These are phyloP conservation scores for Globisporangium abappressorium DNA, from an alignment of 352 stramenopile genomes.

Conservation along the genomic window DNA sequence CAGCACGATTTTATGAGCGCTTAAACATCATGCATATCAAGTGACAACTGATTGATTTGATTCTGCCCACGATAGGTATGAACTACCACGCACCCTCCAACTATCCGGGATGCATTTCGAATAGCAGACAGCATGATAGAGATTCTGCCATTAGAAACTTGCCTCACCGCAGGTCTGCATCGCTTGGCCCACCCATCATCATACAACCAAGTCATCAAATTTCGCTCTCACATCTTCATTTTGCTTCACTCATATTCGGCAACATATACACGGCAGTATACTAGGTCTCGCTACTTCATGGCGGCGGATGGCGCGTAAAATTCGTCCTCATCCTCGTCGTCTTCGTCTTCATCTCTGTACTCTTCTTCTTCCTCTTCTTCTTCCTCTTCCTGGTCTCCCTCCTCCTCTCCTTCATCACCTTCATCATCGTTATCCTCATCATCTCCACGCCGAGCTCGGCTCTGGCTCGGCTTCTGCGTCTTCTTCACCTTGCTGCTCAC, in stretches of 20 bases:
- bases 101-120: too few species aligned
- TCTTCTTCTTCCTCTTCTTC: constrained; percentile 11
- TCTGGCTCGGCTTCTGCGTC: background rate
- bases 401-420: constrained; percentile 15
- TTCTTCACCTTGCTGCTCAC: background rate
- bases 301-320: background rate
- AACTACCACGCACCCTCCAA: too few species aligned
- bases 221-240: background rate
- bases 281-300: background rate
- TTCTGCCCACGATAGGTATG: too few species aligned
- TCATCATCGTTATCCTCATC: background rate
- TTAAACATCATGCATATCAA: too few species aligned
- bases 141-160: too few species aligned
- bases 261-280: background rate
- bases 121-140: too few species aligned
- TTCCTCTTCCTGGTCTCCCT: constrained; percentile 19
- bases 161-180: too few species aligned
- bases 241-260: background rate
- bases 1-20: too few species aligned
- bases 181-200: too few species aligned
- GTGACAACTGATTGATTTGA: too few species aligned
- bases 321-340: constrained; percentile 1
- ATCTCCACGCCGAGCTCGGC: background rate
- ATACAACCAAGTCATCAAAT: background rate
- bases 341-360: background rate